Conservation (phyloP, 202 grass and related monocot species). For the Sporobolus alterniflorus region DNA sequence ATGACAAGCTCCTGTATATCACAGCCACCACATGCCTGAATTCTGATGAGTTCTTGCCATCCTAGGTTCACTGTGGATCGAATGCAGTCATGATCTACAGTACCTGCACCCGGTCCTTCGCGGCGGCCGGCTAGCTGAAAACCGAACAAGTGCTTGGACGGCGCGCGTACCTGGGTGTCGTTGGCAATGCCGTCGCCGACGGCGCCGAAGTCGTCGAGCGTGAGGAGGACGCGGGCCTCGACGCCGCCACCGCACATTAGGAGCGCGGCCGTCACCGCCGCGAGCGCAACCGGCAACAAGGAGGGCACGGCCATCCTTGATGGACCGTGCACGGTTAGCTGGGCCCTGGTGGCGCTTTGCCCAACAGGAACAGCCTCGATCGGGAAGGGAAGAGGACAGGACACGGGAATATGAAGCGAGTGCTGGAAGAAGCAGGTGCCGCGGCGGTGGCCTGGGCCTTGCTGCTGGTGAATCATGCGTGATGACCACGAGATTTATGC, state of each 20-base stretch:
- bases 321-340: background rate
- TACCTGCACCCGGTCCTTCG: too few species aligned
- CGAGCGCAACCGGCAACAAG: background rate
- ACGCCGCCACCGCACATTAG: constrained; percentile 9
- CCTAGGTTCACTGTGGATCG: too few species aligned
- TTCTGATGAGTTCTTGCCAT: too few species aligned
- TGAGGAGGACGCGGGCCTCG: constrained; percentile 38
- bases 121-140: background rate
- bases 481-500: constrained; percentile 31
- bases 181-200: constrained; percentile 67
- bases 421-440: constrained; percentile 2
- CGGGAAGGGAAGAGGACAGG: background rate
- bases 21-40: too few species aligned
- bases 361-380: background rate
- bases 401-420: background rate
- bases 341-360: background rate
- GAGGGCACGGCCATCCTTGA: background rate
- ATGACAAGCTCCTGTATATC: too few species aligned
- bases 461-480: background rate
- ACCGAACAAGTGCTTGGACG: background rate
- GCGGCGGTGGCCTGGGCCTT: background rate
- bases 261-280: background rate
- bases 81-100: too few species aligned
- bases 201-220: constrained; percentile 70
- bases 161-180: constrained; percentile 47